Conservation (phyloP, 345 rosid genomes). For the Salix purpurea region DNA sequence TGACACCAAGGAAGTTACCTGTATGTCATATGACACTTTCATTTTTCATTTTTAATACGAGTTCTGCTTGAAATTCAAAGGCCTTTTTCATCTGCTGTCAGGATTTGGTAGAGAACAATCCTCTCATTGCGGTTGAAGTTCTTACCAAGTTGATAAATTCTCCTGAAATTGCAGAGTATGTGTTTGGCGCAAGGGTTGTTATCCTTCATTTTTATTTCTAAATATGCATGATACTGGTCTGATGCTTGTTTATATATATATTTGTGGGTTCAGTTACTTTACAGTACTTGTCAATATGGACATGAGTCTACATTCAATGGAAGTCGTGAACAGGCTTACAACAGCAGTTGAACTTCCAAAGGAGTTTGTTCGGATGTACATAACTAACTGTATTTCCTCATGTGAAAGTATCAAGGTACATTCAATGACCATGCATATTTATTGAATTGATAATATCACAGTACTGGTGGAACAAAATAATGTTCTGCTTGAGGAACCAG, state of each 20-base stretch:
- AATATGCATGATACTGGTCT: not conserved
- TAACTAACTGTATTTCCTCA: conserved; percentile 91
- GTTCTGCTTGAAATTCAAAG: conserved; percentile 19
- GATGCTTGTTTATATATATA: not conserved
- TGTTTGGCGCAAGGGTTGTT: conserved; percentile 13
- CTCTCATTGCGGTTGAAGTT: conserved; percentile 87
- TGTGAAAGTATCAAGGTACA: conserved; percentile 87
- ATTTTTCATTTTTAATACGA: not conserved
- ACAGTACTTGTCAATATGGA: conserved; percentile 92
- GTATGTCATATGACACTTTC: conserved; percentile 39
- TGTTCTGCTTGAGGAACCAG: not conserved
- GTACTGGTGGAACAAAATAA: not conserved
- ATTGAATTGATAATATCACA: not conserved
- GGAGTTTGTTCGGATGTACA: conserved; percentile 82
- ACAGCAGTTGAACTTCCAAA: conserved; percentile 90
- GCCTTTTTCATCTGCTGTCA: conserved; percentile 29
- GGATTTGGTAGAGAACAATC: conserved; percentile 97
- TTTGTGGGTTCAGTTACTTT: conserved; percentile 58
- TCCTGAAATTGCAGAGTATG: conserved; percentile 84
- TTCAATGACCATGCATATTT: not conserved
- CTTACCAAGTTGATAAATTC: conserved; percentile 84
- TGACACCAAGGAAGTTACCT: conserved; percentile 85
- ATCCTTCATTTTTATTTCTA: not conserved
- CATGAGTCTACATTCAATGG: conserved; percentile 97
- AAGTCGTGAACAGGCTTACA: conserved; percentile 97